phyloP scores from a whole-genome alignment of 1,284 basidiomycete genomes.

The Boletellus deceptivus region DNA sequence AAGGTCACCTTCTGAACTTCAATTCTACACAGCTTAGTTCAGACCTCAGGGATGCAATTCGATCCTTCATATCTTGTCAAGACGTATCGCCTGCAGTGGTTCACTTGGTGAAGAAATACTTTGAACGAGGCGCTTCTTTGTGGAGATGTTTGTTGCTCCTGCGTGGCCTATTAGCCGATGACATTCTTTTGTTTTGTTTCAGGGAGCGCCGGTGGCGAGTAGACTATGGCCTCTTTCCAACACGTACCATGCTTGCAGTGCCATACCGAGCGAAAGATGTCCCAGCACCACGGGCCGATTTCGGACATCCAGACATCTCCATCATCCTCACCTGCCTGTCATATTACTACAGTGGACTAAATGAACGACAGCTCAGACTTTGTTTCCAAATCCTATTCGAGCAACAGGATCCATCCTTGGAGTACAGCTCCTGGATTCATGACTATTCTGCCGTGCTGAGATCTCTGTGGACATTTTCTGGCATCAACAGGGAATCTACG shows the following conservation, averaged over 20 bases:
- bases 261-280: constrained; percentile 52
- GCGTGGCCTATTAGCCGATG: constrained; percentile 45
- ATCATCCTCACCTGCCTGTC: constrained; percentile 45
- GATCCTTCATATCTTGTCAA: constrained; percentile 23
- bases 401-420: constrained; percentile 41
- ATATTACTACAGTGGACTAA: constrained; percentile 50
- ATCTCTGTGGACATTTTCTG: constrained; percentile 28
- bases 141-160: constrained; percentile 42
- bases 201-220: constrained; percentile 49
- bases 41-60: constrained; percentile 16
- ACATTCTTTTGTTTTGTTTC: constrained; percentile 42
- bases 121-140: constrained; percentile 9
- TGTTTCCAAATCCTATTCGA: constrained; percentile 42
- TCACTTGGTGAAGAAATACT: constrained; percentile 13
- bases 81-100: constrained; percentile 15
- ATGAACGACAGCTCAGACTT: constrained; percentile 33
- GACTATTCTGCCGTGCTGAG: constrained; percentile 23
- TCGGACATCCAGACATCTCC: constrained; percentile 51
- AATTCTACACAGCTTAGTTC: constrained; percentile 18
- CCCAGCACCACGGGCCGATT: constrained; percentile 46
- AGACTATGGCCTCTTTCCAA: constrained; percentile 47
- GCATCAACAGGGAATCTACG: constrained; percentile 29
- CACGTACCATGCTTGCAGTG: constrained; percentile 45
- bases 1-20: constrained; percentile 22
- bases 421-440: constrained; percentile 44